Base-by-base conservation (phyloP, 192 early-diverging fungal genomes). In the Gaertneriomyces sp. region DNA sequence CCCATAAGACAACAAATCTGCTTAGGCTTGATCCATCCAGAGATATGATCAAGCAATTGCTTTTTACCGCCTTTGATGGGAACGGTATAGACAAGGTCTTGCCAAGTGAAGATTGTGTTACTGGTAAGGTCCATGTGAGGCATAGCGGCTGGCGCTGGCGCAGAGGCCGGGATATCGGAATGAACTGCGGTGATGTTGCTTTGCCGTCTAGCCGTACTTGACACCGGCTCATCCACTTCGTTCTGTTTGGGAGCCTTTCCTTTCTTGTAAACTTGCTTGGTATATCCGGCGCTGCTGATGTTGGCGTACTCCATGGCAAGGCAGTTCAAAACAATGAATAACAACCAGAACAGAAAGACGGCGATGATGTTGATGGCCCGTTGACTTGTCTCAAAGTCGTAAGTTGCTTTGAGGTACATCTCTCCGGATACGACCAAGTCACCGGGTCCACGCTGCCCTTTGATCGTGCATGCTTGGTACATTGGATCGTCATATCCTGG, bases 11-110 rank as follows among this genome's bases (percentile, higher is more conserved):
- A 72, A 14, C 89, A 89, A 80, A 93, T 85, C 14, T 79, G 79
- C 52, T 89, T 89, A 6, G 89, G 89, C 57, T 82, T 84, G 61
- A 89, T 83, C 57, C 84, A 87, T 44, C 91, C 89, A 33, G 72
- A 77, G n/a, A 90, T 77, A 44, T 72, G 62, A 60, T 85, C 77
- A 44, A 93, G 75, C 12, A 93, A 68, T 60, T 89, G 87, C 51
- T 81, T 77, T 50, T 83, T 60, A 16, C 79, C 81, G 17, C 70
- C 74, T 39, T 73, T 74, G 42, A 76, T 60, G 51, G 75, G 75
- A 40, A 87, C 85, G 4, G 76, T 79, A 71, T 88, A 88, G 58
- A 72, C 64, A 63, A 87, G 70, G 42, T 85, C 73, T 20, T 81
- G 74, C 87, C 87, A 88, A 8, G 82, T 83, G 49, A 86, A 86